Conservation (phyloP, 1,284 basidiomycete species). For the Rhodotorula mucilaginosa region DNA sequence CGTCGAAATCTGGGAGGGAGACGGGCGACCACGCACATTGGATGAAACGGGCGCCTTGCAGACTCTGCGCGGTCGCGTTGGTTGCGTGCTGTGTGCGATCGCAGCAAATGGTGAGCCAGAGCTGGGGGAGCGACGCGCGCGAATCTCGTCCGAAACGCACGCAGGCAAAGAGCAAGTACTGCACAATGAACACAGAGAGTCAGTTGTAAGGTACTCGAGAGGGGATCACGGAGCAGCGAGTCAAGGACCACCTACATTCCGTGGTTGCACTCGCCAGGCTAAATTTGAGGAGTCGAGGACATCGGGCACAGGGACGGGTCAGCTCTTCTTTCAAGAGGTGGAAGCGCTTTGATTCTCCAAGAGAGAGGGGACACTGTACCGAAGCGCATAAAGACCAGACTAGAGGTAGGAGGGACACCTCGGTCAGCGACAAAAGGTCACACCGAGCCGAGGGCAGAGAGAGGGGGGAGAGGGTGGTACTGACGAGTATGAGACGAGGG, state of each 20-base stretch:
- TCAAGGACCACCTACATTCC: slow-evolving; percentile 57
- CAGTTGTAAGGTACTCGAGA: neutral
- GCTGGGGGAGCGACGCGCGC: no score
- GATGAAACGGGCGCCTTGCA: slow-evolving; percentile 78
- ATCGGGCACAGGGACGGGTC: neutral
- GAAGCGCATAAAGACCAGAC: slow-evolving; percentile 92
- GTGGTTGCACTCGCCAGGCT: slow-evolving; percentile 81
- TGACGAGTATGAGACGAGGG: slow-evolving; percentile 84
- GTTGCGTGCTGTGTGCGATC: slow-evolving; percentile 61
- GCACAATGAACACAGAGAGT: slow-evolving; percentile 45
- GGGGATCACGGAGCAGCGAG: no score
- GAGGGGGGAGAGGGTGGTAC: slow-evolving; percentile 49
- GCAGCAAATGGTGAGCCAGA: neutral
- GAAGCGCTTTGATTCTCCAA: no score
- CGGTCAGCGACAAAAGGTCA: neutral
- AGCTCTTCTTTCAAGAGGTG: neutral
- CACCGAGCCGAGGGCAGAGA: neutral
- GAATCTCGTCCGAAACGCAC: slow-evolving; percentile 8
- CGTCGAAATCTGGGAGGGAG: neutral
- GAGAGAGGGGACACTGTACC: slow-evolving; percentile 53
- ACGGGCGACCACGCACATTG: slow-evolving; percentile 55
- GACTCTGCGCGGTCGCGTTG: slow-evolving; percentile 77
- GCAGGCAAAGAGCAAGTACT: slow-evolving; percentile 77
- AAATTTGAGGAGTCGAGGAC: neutral
- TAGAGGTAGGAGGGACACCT: slow-evolving; percentile 48